phyloP scores from a whole-genome alignment of 257 asterid species.

The Osmanthus fragrans region DNA sequence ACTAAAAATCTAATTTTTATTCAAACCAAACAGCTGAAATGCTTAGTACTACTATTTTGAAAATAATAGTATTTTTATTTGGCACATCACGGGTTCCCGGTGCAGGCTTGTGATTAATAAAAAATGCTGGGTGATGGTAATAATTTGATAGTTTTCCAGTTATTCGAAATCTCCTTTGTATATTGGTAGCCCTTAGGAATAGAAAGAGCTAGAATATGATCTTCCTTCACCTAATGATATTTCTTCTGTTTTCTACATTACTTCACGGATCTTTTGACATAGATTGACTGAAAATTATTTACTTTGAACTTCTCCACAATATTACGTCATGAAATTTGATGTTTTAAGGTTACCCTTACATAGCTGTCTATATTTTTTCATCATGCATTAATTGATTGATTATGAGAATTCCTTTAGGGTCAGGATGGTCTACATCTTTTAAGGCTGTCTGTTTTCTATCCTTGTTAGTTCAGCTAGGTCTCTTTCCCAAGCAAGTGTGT shows the following conservation, averaged over 20 bases:
- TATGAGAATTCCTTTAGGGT: not conserved
- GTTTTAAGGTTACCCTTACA: not conserved
- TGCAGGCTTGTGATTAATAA: not conserved
- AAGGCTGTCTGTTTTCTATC: not conserved
- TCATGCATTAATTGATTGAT: not conserved
- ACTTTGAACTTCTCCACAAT: not conserved
- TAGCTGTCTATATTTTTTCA: not conserved
- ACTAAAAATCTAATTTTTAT: too few species aligned
- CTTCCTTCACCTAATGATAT: too few species aligned
- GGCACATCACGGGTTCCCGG: not conserved
- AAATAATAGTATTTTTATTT: not conserved
- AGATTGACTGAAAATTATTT: not conserved
- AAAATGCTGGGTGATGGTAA: not conserved
- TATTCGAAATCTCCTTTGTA: not conserved
- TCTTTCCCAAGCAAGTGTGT: not conserved
- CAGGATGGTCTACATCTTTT: not conserved
- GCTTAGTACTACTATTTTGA: not conserved
- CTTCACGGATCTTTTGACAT: not conserved
- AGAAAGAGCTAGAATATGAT: too few species aligned
- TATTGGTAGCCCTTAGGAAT: not conserved
- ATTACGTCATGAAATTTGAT: not conserved
- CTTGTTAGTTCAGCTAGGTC: not conserved
- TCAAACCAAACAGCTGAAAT: too few species aligned
- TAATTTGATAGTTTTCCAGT: not conserved
- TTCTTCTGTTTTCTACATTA: not conserved